phyloP scores from a whole-genome alignment of 73 alveolate species.

The Uronychia setigera region DNA sequence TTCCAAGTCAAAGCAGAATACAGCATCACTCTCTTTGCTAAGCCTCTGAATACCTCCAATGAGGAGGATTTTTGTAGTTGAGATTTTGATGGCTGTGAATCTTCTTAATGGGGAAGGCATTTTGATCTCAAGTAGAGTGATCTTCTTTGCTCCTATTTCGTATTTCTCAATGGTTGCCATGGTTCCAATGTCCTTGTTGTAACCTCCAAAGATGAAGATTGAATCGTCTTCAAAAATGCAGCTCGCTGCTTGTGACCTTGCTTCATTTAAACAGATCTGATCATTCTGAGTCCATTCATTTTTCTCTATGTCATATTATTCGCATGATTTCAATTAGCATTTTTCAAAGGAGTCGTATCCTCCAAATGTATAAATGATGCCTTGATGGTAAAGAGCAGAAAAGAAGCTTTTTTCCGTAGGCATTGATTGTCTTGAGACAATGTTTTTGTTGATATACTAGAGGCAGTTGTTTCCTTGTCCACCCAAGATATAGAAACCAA shows the following conservation, averaged over 20 bases:
- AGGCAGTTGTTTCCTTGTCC: slow-evolving; percentile 86
- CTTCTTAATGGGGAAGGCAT: slow-evolving; percentile 94
- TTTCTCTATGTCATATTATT: slow-evolving; percentile 74
- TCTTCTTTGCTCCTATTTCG: slow-evolving; percentile 75
- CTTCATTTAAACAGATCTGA: slow-evolving; percentile 78
- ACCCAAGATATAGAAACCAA: slow-evolving; percentile 89
- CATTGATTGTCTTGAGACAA: slow-evolving; percentile 74
- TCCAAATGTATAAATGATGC: slow-evolving; percentile 90
- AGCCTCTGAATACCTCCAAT: slow-evolving; percentile 86
- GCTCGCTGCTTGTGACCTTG: slow-evolving; percentile 86
- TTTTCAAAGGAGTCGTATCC: slow-evolving; percentile 94
- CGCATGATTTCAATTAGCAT: slow-evolving; percentile 84
- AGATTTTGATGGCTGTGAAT: slow-evolving; percentile 83
- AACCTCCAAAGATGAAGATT: slow-evolving; percentile 96
- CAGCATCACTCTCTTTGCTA: slow-evolving; percentile 86
- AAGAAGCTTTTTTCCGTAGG: slow-evolving; percentile 88
- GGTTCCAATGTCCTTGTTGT: slow-evolving; percentile 95
- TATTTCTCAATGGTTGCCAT: slow-evolving; percentile 91
- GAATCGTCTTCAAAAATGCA: slow-evolving; percentile 86
- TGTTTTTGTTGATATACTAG: slow-evolving; percentile 79
- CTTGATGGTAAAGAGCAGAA: slow-evolving; percentile 71
- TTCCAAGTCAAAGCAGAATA: slow-evolving; percentile 81
- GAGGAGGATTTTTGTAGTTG: slow-evolving; percentile 74
- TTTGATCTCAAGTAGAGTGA: slow-evolving; percentile 72
- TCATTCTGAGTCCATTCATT: slow-evolving; percentile 83